Conservation (phyloP, 176 grass and related monocot genomes). For the Aegilops speltoides region DNA sequence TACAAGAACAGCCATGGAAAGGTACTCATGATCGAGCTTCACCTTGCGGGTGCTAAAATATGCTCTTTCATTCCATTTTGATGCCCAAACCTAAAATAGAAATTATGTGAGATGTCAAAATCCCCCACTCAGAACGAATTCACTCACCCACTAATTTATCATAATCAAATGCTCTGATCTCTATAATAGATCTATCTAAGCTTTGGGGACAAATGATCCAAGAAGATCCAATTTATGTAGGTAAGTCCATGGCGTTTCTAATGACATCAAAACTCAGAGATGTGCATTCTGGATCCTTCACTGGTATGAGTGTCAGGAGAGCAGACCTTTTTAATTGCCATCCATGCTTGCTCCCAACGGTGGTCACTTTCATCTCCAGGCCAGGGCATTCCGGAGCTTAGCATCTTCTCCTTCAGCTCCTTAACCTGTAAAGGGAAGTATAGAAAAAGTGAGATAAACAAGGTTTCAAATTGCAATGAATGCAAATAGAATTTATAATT, state of each 20-base stretch:
- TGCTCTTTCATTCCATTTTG: constrained; percentile 99
- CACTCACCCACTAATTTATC: constrained; percentile 6
- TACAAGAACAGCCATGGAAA: constrained; percentile 95
- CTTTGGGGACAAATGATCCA: constrained; percentile 7
- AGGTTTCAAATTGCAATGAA: constrained; percentile 23
- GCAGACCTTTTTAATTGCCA: constrained; percentile 85
- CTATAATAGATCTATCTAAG: constrained; percentile 3
- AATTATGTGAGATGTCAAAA: constrained; percentile 21
- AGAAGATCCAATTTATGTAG: neutral
- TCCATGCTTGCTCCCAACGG: constrained; percentile 93
- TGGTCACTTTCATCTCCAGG: constrained; percentile 88
- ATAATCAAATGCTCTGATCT: constrained; percentile 9
- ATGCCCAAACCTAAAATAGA: constrained; percentile 79
- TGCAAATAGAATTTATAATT: neutral
- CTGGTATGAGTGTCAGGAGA: constrained; percentile 18
- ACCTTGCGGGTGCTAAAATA: constrained; percentile 95
- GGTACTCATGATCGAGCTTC: constrained; percentile 90
- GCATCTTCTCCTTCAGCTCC: constrained; percentile 87
- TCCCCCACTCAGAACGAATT: neutral
- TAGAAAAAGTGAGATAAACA: neutral
- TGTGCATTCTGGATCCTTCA: neutral
- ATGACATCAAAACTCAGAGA: neutral
- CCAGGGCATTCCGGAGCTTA: constrained; percentile 87
- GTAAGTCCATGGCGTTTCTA: constrained; percentile 14
- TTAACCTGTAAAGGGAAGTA: constrained; percentile 51